Evolutionary conservation across 164 flowering plant species (phyloP).

Genomic region (Echeveria elegans): DNA sequence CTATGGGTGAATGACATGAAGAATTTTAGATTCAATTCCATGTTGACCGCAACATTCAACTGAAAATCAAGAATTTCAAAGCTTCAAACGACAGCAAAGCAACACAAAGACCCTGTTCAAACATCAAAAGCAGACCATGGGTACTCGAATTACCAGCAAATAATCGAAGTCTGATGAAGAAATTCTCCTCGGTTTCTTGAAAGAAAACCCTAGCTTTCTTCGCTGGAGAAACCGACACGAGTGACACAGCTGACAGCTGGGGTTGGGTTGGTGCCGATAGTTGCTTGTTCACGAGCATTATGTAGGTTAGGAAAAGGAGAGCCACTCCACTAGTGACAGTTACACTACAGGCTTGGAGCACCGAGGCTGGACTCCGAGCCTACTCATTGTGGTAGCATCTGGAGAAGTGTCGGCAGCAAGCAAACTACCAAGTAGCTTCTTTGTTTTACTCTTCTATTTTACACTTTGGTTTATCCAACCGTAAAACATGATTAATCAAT

Average conservation of each 20-base stretch:
- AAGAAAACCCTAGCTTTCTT: not conserved
- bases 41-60: not conserved
- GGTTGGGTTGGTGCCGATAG: not conserved
- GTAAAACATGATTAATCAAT: not conserved
- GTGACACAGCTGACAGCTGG: no score
- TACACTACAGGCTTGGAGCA: slow-evolving; percentile 2
- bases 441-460: no score
- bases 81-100: not conserved
- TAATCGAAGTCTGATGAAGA: not conserved
- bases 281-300: not conserved
- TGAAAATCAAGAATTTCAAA: not conserved
- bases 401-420: slow-evolving; percentile 7
- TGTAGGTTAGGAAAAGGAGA: slow-evolving; percentile 3
- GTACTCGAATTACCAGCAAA: not conserved
- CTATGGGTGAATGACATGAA: not conserved
- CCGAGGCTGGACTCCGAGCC: slow-evolving; percentile 1
- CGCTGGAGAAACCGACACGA: not conserved
- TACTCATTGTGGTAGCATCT: not conserved
- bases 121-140: not conserved
- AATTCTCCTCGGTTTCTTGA: not conserved
- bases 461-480: no score
- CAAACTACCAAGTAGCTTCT: not conserved
- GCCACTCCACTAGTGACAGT: slow-evolving; percentile 8
- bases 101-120: not conserved
- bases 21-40: not conserved